Percentiles rank a stretch among this genome's conserved stretches.
These are phyloP conservation scores for Plasmodium fragile DNA, from an alignment of 169 alveolate species.

Conservation along the genomic window DNA sequence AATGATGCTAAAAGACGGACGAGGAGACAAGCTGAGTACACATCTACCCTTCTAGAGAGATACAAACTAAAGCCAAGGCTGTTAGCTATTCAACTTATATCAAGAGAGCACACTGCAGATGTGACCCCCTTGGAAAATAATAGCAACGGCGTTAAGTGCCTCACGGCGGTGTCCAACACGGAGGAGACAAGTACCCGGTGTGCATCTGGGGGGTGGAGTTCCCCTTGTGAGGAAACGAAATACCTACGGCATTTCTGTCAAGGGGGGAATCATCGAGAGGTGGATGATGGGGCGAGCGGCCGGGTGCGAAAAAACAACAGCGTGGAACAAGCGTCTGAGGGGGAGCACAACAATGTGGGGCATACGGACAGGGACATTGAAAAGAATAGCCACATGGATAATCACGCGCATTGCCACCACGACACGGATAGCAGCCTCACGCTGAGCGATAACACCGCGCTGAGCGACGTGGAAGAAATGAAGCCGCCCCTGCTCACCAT, in stretches of 20 bases:
- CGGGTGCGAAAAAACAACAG: neutral
- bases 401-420: neutral
- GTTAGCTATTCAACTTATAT: constrained; percentile 35
- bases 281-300: neutral
- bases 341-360: neutral
- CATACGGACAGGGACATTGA: neutral
- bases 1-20: constrained; percentile 44
- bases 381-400: neutral
- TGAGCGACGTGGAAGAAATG: constrained; percentile 51
- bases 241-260: neutral
- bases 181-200: neutral
- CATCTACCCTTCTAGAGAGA: constrained; percentile 14
- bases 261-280: neutral
- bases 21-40: constrained; percentile 65
- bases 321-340: neutral
- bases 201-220: neutral
- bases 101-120: constrained; percentile 8
- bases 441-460: neutral
- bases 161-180: neutral
- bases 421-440: constrained; percentile 16
- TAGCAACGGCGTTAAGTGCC: neutral
- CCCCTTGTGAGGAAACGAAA: neutral
- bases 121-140: neutral
- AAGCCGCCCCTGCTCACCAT: neutral
- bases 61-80: constrained; percentile 26